Evolutionary conservation across 2,329 filamentous ascomycete species (phyloP).

Genomic region (Alternaria atra): DNA sequence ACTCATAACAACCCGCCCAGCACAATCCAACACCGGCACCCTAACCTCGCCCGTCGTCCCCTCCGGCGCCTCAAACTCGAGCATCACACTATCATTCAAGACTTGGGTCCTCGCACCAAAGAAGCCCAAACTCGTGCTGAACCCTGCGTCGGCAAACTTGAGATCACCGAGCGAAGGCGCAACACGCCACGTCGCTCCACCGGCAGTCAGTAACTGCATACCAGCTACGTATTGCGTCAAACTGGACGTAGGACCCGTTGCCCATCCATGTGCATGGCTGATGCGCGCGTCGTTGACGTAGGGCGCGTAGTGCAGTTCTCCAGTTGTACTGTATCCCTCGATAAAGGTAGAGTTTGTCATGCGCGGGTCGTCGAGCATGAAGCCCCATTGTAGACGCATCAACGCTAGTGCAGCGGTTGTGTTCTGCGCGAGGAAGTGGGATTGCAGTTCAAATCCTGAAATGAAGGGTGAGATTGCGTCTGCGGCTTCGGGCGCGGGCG

Average conservation of each 20-base stretch:
- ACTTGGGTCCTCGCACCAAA: constrained; percentile 47
- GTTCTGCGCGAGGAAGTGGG: constrained; percentile 55
- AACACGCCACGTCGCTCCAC: constrained; percentile 50
- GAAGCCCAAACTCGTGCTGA: constrained; percentile 48
- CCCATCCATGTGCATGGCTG: constrained; percentile 62
- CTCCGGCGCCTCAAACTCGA: constrained; percentile 42
- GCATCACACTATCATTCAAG: constrained; percentile 20
- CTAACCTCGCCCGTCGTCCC: constrained; percentile 43
- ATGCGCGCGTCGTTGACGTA: constrained; percentile 60
- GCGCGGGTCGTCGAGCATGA: constrained; percentile 63
- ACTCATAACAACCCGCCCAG: constrained; percentile 31
- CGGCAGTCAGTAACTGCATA: constrained; percentile 50
- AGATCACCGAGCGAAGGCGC: constrained; percentile 50
- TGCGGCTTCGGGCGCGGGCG: constrained; percentile 58
- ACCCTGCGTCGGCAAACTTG: constrained; percentile 50
- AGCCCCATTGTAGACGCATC: constrained; percentile 62
- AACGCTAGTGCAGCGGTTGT: constrained; percentile 53
- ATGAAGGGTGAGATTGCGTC: constrained; percentile 60
- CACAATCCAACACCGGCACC: constrained; percentile 32
- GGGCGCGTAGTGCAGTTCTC: constrained; percentile 59
- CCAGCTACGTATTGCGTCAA: constrained; percentile 56
- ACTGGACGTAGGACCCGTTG: constrained; percentile 58
- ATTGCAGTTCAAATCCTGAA: constrained; percentile 58
- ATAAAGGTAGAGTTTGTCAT: constrained; percentile 65
- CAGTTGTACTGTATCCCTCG: constrained; percentile 60